Conservation (phyloP, 371 early-diverging fungal species). For the Chytridium lagenaria region DNA sequence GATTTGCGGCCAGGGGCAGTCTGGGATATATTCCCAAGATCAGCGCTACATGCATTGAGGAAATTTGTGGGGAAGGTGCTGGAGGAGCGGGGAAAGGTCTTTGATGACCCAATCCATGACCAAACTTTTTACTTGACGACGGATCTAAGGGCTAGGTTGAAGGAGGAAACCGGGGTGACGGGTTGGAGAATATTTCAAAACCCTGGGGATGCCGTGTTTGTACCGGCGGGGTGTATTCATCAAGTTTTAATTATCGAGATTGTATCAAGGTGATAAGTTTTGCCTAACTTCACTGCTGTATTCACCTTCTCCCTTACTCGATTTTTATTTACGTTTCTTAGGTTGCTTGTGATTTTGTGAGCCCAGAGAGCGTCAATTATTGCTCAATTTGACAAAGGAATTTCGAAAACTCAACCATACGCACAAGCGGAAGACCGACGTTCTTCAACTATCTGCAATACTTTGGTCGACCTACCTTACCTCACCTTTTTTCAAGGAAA, state of each 20-base stretch:
- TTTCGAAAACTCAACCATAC: conserved; percentile 48
- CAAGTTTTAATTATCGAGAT: no score
- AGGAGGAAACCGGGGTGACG: conserved; percentile 45
- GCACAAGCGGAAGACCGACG: conserved; percentile 56
- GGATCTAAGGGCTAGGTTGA: conserved; percentile 49
- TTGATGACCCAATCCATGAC: conserved; percentile 69
- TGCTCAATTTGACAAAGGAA: conserved; percentile 57
- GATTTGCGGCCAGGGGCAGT: conserved; percentile 54
- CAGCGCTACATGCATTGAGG: conserved; percentile 53
- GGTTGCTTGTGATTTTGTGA: conserved; percentile 71
- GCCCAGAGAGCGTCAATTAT: conserved; percentile 66
- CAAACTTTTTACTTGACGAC: conserved; percentile 65
- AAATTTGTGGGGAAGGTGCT: conserved; percentile 48
- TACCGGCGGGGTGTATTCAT: no score
- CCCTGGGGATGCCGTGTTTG: no score
- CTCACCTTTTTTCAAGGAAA: conserved; percentile 10
- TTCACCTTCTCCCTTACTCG: no score
- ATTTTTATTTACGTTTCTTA: no score
- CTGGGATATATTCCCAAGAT: conserved; percentile 72
- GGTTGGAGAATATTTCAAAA: no score
- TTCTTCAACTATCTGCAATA: conserved; percentile 24
- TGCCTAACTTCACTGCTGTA: no score
- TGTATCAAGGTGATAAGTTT: no score
- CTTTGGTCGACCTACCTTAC: conserved; percentile 30
- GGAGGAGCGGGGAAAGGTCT: neutral